A percentile compares a stretch with the other conserved stretches of the same genome.
Evolutionary conservation across 2,329 filamentous ascomycete genomes (phyloP).

Genomic region (Gliomastix tumulicola): DNA sequence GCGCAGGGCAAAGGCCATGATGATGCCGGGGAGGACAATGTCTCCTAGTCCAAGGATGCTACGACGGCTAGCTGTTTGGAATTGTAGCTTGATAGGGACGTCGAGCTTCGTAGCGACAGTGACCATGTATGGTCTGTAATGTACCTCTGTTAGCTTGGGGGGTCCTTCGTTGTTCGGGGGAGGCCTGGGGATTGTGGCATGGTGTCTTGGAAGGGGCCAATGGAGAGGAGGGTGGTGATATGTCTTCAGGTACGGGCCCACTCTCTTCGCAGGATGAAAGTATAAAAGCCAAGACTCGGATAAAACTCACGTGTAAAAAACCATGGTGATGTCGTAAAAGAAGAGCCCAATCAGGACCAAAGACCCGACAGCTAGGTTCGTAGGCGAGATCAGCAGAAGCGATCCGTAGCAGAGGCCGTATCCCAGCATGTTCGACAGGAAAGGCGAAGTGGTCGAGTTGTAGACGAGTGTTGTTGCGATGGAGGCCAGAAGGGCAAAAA

Average conservation of each 20-base stretch:
- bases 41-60: constrained; percentile 93
- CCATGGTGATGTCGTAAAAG: constrained; percentile 91
- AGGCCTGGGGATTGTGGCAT: no score
- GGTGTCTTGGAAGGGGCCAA: no score
- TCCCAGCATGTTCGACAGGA: constrained; percentile 78
- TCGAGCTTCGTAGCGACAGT: constrained; percentile 85
- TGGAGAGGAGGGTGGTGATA: no score
- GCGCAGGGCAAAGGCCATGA: constrained; percentile 81
- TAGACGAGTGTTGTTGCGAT: constrained; percentile 52
- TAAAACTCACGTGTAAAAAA: constrained; percentile 72
- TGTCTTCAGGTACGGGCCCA: no score
- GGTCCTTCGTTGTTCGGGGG: not conserved
- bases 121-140: constrained; percentile 66
- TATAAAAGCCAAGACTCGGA: no score
- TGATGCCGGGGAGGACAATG: constrained; percentile 84
- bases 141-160: constrained; percentile 11
- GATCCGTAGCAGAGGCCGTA: constrained; percentile 81
- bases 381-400: constrained; percentile 79
- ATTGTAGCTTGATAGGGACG: constrained; percentile 86
- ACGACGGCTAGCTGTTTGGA: constrained; percentile 56
- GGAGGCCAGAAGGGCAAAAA: constrained; percentile 48
- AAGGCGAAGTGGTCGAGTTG: constrained; percentile 51
- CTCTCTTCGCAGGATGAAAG: no score
- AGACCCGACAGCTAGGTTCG: constrained; percentile 76
- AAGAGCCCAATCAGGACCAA: constrained; percentile 75